Evolutionary conservation across 495 filamentous ascomycete genomes (phyloP), one percentile per base, ranked within the genome.

Genomic region (Rostrohypoxylon terebratum): DNA sequence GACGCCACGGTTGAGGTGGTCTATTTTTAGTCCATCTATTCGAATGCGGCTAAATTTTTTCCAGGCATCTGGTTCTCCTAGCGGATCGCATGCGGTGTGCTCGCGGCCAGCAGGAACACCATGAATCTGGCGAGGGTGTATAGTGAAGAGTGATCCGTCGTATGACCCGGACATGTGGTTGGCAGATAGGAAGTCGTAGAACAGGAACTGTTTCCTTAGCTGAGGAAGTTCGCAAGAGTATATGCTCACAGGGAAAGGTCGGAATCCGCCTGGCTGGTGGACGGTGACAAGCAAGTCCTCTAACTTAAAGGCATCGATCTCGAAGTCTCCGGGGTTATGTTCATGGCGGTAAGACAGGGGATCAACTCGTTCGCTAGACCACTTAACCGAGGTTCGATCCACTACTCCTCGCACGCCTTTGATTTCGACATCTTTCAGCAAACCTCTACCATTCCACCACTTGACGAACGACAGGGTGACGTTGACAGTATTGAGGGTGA

Each of bases 401-500:
- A 99, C 86, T 13, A 98, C 93, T n/a, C 96, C 96, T 62, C 96
- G 89, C n/a, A 99, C 92, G 13, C 96, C 96, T 75, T 93, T 94
- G 11, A 99, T 90, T 75, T 97, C 94, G 47, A 98, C 96, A 81
- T 97, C 92, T 71, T 91, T 90, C 13, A 99, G 86, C 3, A 97
- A 87, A 0, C 96, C 96, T 81, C 94, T 97, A 21, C 96, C 95
- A 74, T 97, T 98, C 84, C 97, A 93, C 96, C 96, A 99, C 75
- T 97, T 97, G 2, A 93, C 86, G 71, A 99, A 98, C 0, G 96
- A 99, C n/a, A 99, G 80, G 0, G 95, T 98, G 25, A 99, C 96
- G 73, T 98, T 97, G 54, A 99, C 93, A 0, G 93, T 95, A 63
- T 97, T 92, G 57, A 99, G 92, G 0, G 96, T 97, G 13, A 98